Evolutionary conservation across 2,329 filamentous ascomycete genomes (phyloP), one percentile per base, ranked within the genome.

Genomic region (Blastomyces emzantsi): DNA sequence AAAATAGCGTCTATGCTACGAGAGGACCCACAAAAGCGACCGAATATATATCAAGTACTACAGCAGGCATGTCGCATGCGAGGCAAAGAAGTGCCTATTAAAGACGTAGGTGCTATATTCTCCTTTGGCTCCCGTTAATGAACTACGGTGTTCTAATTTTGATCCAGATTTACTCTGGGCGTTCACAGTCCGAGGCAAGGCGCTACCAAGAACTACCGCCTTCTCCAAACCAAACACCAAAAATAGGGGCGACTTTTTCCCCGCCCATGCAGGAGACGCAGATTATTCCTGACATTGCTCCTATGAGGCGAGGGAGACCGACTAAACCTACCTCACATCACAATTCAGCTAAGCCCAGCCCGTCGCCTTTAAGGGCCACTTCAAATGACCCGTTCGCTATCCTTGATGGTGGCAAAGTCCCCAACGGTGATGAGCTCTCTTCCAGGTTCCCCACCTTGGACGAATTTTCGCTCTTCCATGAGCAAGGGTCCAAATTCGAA

Each of bases 21-120:
- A 70, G 94, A 97, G 74, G 87, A 89, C 69, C 90, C 91, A 61
- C 82, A 86, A 66, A 79, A 83, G 60, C 85, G 94, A 67, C 94
- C 94, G 3, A 97, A 93, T 72, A 96, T 99, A 66, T 99, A 96
- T 73, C 89, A 97, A 75, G 91, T 96, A 3, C 80, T 99, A 41
- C 85, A 87, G 66, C 92, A 97, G 77, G 86, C 88, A 39, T 97
- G 92, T 75, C 80, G 84, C 45, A 95, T 99, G 90, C 89, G 94
- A 73, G 90, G 92, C 63, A 88, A 88, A 65, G 87, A 92, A 67
- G 83, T 92, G 11, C 92, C 92, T 0, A 89, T 99, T 69, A 89
- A 90, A 79, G 92, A 99, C 78, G 91, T 95, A 80, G 74, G 88
- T 76, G 52, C 28, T 17, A n/a, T 60, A 22, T 56, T 43, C 25